Percentiles rank a stretch among this genome's conserved stretches.
Evolutionary conservation across 1,284 basidiomycete genomes (phyloP).

Genomic region (Ustilago curta): DNA sequence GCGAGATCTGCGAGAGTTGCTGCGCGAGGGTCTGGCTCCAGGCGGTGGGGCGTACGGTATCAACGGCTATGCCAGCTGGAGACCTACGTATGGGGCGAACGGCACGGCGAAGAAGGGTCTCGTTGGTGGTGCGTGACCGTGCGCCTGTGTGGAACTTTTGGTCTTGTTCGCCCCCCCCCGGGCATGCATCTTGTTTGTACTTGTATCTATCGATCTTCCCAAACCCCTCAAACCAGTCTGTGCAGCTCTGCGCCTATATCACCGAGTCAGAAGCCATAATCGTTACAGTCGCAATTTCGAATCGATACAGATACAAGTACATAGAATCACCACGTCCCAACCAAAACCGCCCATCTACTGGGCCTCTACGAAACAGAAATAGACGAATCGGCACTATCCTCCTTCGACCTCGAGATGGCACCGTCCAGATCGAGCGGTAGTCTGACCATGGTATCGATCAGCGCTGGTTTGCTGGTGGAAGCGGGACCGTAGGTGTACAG

Average conservation of each 20-base stretch:
- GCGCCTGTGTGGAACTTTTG: too few relatives aligned
- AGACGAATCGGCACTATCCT: conserved; percentile 19
- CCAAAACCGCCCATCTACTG: too few relatives aligned
- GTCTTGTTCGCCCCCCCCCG: conserved; percentile 1
- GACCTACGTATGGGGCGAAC: background rate
- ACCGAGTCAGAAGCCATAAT: conserved; percentile 2
- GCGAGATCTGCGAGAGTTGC: conserved; percentile 56
- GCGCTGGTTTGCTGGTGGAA: conserved; percentile 29
- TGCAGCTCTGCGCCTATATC: background rate
- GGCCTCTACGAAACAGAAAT: conserved; percentile 12
- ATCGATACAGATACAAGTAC: conserved; percentile 25
- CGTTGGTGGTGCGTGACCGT: conserved; percentile 10
- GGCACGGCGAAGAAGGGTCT: conserved; percentile 29
- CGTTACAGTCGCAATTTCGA: conserved; percentile 14
- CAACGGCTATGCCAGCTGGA: conserved; percentile 49
- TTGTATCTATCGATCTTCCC: conserved; percentile 6
- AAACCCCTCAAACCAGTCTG: background rate
- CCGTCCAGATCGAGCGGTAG: conserved; percentile 54
- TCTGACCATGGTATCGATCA: conserved; percentile 55
- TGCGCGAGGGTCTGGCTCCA: conserved; percentile 55
- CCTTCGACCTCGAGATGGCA: conserved; percentile 27
- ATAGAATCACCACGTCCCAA: background rate
- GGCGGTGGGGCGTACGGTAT: conserved; percentile 46
- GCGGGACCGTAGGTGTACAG: conserved; percentile 40
- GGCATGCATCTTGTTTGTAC: conserved; percentile 7